Base-by-base conservation (phyloP, 768 basidiomycete genomes). In the Steccherinum ochraceum region DNA sequence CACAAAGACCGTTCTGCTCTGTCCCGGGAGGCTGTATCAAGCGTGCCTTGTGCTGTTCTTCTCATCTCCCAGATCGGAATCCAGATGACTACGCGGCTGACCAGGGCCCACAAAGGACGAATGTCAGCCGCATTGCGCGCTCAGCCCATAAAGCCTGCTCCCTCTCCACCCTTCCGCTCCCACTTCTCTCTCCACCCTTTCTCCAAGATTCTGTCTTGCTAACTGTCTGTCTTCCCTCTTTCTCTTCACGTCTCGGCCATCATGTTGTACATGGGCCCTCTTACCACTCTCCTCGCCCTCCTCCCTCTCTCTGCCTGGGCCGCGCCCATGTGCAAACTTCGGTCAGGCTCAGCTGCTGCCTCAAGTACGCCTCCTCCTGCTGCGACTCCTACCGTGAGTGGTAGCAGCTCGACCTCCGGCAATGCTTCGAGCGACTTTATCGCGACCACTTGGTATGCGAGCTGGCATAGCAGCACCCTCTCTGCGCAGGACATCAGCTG, bases 401-500 rank as follows among this genome's bases (percentile, higher is more conserved):
- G 40, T 44, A 39, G 51, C 43, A 48, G 21, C 41, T 46, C 53
- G 5, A 51, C 7, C 43, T 21, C 19, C 45, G 19, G 55, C 56
- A 24, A 53, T 52, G 43, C 55, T 27, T 23, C 20, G 11, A 12
- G 19, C 5, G 7, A 5, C 23, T 19, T 49, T 45, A 70, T 84
- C 13, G 71, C 81, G 2, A 66, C 75, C 16, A 72, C 78, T 7
- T 89, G 83, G 83, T 87, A 78, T 57, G 80, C 85, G 24, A 80
- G 81, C 42, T 90, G 81, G 81, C 81, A 84, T 60, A 64, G 76
- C 21, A 65, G 63, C 4, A 53, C 45, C 12, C 83, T 81, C 57
- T 68, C 77, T 0, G 69, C 83, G 23, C 67, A 72, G 21, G 69
- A 76, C 40, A 72, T 90, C 57, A 72, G 71, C 52, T 90, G 87